phyloP scores from a whole-genome alignment of 345 rosid species.

The Ceriops tagal region DNA sequence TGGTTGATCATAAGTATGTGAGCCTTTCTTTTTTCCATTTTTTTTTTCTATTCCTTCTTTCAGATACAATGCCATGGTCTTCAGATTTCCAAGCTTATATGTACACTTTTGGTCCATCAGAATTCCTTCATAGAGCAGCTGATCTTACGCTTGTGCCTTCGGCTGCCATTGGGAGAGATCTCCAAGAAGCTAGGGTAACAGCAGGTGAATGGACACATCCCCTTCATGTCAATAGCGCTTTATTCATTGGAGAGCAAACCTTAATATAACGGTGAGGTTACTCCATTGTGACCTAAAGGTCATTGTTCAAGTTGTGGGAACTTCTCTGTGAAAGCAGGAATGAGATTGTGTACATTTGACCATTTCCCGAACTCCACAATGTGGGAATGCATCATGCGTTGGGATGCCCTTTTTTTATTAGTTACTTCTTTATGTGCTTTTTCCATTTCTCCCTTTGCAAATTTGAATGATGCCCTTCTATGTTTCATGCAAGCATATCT shows the following conservation, averaged over 20 bases:
- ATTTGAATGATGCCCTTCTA: neutral
- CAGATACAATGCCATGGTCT: neutral
- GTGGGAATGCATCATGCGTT: too few relatives aligned
- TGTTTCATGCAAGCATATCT: conserved; percentile 8
- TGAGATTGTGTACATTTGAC: neutral
- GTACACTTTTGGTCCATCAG: conserved; percentile 33
- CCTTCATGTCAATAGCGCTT: neutral
- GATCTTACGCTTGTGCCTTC: conserved; percentile 97
- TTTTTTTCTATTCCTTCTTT: neutral
- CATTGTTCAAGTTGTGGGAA: too few relatives aligned
- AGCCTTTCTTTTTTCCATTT: neutral
- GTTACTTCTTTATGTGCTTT: neutral
- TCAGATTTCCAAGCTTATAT: conserved; percentile 9
- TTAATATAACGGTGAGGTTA: neutral
- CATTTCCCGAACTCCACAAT: neutral
- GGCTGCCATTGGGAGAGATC: conserved; percentile 84
- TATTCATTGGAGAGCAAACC: too few relatives aligned
- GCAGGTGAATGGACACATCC: conserved; percentile 53
- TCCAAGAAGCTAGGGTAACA: conserved; percentile 72
- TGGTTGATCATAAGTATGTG: conserved; percentile 89
- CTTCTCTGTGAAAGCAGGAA: neutral
- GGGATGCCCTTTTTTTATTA: neutral
- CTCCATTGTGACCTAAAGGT: neutral
- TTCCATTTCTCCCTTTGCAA: neutral
- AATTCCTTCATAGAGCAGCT: conserved; percentile 97